phyloP scores from a whole-genome alignment of 2,329 filamentous ascomycete genomes.

The Cladosporium sphaerospermum region DNA sequence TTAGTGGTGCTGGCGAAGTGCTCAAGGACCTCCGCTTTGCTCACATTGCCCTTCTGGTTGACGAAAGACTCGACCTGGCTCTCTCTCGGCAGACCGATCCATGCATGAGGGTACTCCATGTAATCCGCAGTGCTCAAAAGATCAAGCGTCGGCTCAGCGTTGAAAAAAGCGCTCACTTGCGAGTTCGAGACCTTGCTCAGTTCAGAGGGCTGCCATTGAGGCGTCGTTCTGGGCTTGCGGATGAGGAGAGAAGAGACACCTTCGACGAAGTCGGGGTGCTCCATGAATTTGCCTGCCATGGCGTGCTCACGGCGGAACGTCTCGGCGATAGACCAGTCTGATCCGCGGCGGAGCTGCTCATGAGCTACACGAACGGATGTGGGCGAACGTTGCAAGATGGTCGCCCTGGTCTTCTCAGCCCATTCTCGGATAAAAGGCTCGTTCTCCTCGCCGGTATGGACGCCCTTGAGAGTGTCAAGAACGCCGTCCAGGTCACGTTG shows the following conservation, averaged over 20 bases:
- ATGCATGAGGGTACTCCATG: conserved; percentile 63
- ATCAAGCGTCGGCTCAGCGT: conserved; percentile 46
- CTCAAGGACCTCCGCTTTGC: conserved; percentile 33
- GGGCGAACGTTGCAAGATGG: conserved; percentile 72
- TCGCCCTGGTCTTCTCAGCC: conserved; percentile 71
- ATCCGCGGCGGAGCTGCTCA: conserved; percentile 71
- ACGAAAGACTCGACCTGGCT: conserved; percentile 47
- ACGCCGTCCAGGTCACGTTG: conserved; percentile 60
- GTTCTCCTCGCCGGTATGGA: conserved; percentile 30
- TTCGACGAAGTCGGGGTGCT: conserved; percentile 81
- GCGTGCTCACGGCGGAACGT: conserved; percentile 81
- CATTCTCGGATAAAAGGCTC: conserved; percentile 52
- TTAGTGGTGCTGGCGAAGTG: conserved; percentile 35
- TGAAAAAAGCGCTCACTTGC: conserved; percentile 66
- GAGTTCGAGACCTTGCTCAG: conserved; percentile 59
- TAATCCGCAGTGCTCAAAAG: conserved; percentile 56
- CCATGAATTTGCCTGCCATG: conserved; percentile 85
- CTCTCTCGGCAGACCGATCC: conserved; percentile 70
- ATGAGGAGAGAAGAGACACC: conserved; percentile 80
- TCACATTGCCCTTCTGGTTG: conserved; percentile 19
- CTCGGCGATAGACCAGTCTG: conserved; percentile 71
- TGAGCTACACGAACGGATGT: conserved; percentile 81
- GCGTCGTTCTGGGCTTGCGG: conserved; percentile 58
- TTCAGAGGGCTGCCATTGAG: conserved; percentile 69
- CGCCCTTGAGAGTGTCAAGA: conserved; percentile 54